phyloP scores from a whole-genome alignment of 2,329 filamentous ascomycete species.

The Sclerotinia spermophila region DNA sequence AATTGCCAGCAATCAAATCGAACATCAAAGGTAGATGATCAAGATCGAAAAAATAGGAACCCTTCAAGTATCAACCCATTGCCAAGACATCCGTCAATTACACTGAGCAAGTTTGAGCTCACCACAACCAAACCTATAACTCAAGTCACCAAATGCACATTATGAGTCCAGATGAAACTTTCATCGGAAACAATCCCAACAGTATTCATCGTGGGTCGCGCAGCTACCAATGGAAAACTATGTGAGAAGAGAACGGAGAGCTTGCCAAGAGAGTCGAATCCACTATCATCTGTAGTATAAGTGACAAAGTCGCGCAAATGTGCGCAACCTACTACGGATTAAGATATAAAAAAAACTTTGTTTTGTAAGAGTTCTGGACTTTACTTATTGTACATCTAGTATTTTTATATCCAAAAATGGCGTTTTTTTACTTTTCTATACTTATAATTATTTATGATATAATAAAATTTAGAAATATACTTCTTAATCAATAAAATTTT shows the following conservation, averaged over 20 bases:
- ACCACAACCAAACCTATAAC: neutral
- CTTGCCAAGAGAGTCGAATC: constrained; percentile 9
- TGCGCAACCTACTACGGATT: neutral
- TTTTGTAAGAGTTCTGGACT: too few species aligned
- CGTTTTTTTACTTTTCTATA: too few species aligned
- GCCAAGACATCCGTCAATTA: constrained; percentile 6
- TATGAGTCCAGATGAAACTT: constrained; percentile 10
- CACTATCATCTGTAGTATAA: neutral
- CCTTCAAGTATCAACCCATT: constrained; percentile 3
- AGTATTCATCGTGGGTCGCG: neutral
- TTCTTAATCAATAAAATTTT: too few species aligned
- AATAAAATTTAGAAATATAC: too few species aligned
- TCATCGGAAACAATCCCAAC: neutral
- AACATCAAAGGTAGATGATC: neutral
- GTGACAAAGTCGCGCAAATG: constrained; percentile 18
- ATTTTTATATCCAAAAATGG: too few species aligned
- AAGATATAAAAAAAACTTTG: neutral
- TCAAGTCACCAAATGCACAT: neutral
- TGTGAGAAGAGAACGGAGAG: neutral
- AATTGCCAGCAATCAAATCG: neutral
- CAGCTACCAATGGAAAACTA: neutral
- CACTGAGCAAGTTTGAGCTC: constrained; percentile 13
- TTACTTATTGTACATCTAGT: too few species aligned
- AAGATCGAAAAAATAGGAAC: neutral
- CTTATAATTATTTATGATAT: too few species aligned